phyloP scores from a whole-genome alignment of 352 stramenopile species.

The Phytopythium mirpurense region DNA sequence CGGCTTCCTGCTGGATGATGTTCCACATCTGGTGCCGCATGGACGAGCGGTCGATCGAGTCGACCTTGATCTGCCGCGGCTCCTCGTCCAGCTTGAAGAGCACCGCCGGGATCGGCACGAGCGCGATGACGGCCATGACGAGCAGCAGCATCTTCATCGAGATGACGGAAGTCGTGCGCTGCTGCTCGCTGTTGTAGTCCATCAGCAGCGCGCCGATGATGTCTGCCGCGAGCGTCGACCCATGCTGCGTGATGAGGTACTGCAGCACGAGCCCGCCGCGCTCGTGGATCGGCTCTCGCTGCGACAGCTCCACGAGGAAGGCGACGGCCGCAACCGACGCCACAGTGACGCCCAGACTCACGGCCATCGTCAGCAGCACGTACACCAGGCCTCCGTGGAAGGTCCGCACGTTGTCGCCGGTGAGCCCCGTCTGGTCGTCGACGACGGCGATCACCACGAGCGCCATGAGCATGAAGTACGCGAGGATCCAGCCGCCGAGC shows the following conservation, averaged over 20 bases:
- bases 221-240: conserved; percentile 33
- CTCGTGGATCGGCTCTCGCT: conserved; percentile 71
- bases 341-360: conserved; percentile 54
- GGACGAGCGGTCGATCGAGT: conserved; percentile 51
- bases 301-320: conserved; percentile 72
- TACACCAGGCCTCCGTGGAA: conserved; percentile 65
- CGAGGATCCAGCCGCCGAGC: conserved; percentile 61
- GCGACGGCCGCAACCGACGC: conserved; percentile 54
- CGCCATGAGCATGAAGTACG: conserved; percentile 65
- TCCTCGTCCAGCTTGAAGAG: conserved; percentile 67
- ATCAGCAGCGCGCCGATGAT: conserved; percentile 38
- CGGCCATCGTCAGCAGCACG: conserved; percentile 64
- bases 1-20: conserved; percentile 69
- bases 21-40: conserved; percentile 62
- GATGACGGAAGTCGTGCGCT: conserved; percentile 29
- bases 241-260: conserved; percentile 56
- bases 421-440: conserved; percentile 34
- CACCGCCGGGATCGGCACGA: conserved; percentile 60
- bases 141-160: conserved; percentile 71
- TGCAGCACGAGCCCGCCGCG: conserved; percentile 58
- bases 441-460: conserved; percentile 56
- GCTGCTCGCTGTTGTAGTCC: conserved; percentile 25
- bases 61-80: conserved; percentile 67
- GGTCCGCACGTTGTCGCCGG: conserved; percentile 33
- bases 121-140: conserved; percentile 56